phyloP scores from a whole-genome alignment of 345 rosid genomes.

The Ceriops decandra region DNA sequence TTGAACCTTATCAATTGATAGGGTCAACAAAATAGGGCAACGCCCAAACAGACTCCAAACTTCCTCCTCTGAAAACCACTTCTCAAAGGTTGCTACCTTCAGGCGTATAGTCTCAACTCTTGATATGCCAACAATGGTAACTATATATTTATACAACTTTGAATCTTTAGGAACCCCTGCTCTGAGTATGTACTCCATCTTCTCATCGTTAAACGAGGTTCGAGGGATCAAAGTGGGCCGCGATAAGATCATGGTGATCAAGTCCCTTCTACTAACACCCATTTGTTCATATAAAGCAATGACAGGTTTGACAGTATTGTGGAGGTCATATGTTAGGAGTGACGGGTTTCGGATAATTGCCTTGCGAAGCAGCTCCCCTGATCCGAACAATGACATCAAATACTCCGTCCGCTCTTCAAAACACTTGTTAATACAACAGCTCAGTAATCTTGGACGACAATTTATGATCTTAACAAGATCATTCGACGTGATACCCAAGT shows the following conservation, averaged over 20 bases:
- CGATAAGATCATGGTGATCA: conserved; percentile 55
- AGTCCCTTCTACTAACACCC: conserved; percentile 48
- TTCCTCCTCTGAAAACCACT: conserved; percentile 67
- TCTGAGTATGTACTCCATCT: conserved; percentile 55
- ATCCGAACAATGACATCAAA: conserved; percentile 48
- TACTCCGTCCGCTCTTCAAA: conserved; percentile 67
- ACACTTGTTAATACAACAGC: conserved; percentile 46
- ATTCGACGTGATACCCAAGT: conserved; percentile 50
- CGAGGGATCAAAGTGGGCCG: conserved; percentile 76
- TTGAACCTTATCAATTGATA: conserved; percentile 75
- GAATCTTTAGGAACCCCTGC: conserved; percentile 48
- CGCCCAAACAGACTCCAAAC: conserved; percentile 56
- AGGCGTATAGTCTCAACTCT: conserved; percentile 59
- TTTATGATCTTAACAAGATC: conserved; percentile 76
- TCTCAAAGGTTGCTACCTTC: conserved; percentile 66
- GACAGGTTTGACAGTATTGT: conserved; percentile 47
- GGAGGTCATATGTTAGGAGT: conserved; percentile 62
- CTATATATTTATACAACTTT: conserved; percentile 74
- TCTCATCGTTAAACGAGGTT: conserved; percentile 52
- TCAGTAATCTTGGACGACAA: conserved; percentile 74
- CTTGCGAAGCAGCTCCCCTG: conserved; percentile 52
- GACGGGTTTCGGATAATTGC: conserved; percentile 77
- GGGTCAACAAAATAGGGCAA: conserved; percentile 51
- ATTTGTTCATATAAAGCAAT: conserved; percentile 50
- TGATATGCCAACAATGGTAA: conserved; percentile 57